phyloP scores from a whole-genome alignment of 2,329 filamentous ascomycete species.

The Nigrograna mackinnonii region DNA sequence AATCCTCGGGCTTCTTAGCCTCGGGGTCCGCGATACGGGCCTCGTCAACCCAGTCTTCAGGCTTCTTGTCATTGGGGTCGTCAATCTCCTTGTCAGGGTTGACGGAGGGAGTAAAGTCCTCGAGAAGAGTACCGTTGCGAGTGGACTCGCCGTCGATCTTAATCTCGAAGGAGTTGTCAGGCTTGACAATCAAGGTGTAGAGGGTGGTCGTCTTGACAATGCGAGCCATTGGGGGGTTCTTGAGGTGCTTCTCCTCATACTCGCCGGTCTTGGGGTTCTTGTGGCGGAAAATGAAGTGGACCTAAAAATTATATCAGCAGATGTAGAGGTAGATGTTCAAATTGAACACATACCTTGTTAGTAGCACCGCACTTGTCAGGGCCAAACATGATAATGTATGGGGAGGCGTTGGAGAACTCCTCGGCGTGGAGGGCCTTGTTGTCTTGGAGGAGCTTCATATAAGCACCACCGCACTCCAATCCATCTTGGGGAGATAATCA shows the following conservation, averaged over 20 bases:
- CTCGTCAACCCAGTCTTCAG: slow-evolving; percentile 93
- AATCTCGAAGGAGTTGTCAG: slow-evolving; percentile 93
- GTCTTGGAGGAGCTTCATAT: slow-evolving; percentile 98
- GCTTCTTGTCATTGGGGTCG: slow-evolving; percentile 91
- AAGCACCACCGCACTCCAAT: slow-evolving; percentile 96
- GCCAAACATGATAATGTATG: slow-evolving; percentile 99
- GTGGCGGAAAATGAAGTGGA: slow-evolving; percentile 98
- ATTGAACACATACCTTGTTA: slow-evolving; percentile 75
- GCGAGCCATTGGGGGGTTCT: slow-evolving; percentile 78
- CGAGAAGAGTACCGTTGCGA: slow-evolving; percentile 88
- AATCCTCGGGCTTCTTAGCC: slow-evolving; percentile 95
- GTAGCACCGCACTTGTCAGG: slow-evolving; percentile 98
- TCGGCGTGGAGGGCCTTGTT: slow-evolving; percentile 96
- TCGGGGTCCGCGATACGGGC: slow-evolving; percentile 89
- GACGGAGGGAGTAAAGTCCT: slow-evolving; percentile 91
- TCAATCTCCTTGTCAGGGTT: slow-evolving; percentile 96
- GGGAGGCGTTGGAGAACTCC: slow-evolving; percentile 96
- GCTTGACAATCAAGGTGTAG: slow-evolving; percentile 95
- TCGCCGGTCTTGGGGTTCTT: slow-evolving; percentile 99
- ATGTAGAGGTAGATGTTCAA: background rate
- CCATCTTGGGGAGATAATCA: slow-evolving; percentile 67
- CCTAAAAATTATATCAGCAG: slow-evolving; percentile 44
- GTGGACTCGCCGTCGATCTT: slow-evolving; percentile 87
- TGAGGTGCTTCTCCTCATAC: slow-evolving; percentile 99
- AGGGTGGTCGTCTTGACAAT: slow-evolving; percentile 92